phyloP scores from a whole-genome alignment of 805 yeast genomes.

The Metschnikowia aberdeeniae region DNA sequence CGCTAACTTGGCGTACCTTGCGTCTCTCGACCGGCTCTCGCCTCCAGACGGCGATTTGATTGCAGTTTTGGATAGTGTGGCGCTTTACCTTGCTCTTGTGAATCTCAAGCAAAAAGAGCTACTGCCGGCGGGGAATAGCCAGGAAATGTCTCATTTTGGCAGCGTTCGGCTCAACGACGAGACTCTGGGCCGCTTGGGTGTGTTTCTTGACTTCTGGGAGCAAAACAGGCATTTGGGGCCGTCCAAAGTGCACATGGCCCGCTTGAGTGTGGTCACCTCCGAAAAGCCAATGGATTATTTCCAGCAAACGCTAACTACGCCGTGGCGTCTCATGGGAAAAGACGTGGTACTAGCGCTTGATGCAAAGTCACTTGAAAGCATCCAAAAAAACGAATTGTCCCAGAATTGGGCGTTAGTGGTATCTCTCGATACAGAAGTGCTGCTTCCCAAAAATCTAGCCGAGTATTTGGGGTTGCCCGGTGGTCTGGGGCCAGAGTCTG shows the following conservation, averaged over 20 bases:
- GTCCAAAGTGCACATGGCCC: constrained; percentile 16
- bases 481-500: neutral
- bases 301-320: constrained; percentile 15
- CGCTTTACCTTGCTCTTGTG: constrained; percentile 25
- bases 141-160: constrained; percentile 25
- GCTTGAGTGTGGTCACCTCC: constrained; percentile 21
- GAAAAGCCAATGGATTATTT: constrained; percentile 19
- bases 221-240: constrained; percentile 26
- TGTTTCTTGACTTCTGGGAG: constrained; percentile 35
- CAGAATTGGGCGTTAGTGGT: constrained; percentile 26
- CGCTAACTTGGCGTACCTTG: constrained; percentile 32
- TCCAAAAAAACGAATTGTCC: neutral
- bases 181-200: constrained; percentile 24
- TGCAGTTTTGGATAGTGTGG: constrained; percentile 27
- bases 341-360: constrained; percentile 20
- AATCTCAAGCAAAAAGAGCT: constrained; percentile 22
- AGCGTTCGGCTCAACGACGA: constrained; percentile 25
- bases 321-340: constrained; percentile 21
- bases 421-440: constrained; percentile 24
- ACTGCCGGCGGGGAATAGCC: neutral
- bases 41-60: constrained; percentile 30
- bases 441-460: constrained; percentile 25
- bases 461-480: constrained; percentile 27
- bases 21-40: constrained; percentile 33
- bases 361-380: constrained; percentile 4